phyloP scores from a whole-genome alignment of 129 eudicot genomes.

The Flaveria brownii region DNA sequence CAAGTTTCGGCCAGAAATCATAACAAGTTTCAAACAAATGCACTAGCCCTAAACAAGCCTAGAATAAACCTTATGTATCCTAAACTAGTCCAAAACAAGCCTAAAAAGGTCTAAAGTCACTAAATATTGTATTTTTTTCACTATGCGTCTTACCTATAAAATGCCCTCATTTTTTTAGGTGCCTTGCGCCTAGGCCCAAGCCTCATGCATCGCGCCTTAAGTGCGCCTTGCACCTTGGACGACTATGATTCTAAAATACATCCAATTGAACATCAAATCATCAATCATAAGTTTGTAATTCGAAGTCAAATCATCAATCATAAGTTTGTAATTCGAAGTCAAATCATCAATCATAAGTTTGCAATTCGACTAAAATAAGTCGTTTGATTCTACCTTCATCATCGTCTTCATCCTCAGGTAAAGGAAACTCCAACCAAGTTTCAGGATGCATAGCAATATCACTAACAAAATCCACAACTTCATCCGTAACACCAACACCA shows the following conservation, averaged over 20 bases:
- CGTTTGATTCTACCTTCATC: constrained; percentile 25
- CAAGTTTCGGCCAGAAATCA: no score
- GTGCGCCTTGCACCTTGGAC: no score
- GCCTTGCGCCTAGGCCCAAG: no score
- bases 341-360: neutral
- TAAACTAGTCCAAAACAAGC: no score
- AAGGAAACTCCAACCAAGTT: constrained; percentile 94
- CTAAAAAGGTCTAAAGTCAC: no score
- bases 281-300: neutral
- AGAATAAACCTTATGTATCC: no score
- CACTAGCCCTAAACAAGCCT: no score
- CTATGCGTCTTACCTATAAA: no score
- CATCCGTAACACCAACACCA: constrained; percentile 80
- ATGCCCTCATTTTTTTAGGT: no score
- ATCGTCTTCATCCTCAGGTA: constrained; percentile 45
- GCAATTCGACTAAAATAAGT: neutral
- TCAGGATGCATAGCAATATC: constrained; percentile 84
- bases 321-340: neutral
- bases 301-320: neutral
- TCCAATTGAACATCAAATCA: neutral
- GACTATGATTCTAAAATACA: neutral
- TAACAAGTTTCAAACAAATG: no score
- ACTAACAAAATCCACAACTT: constrained; percentile 68
- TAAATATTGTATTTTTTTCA: no score
- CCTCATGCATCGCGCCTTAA: no score